These are phyloP conservation scores for Oemleria cerasiformis DNA, from an alignment of 306 rosid species.

Conservation along the genomic window DNA sequence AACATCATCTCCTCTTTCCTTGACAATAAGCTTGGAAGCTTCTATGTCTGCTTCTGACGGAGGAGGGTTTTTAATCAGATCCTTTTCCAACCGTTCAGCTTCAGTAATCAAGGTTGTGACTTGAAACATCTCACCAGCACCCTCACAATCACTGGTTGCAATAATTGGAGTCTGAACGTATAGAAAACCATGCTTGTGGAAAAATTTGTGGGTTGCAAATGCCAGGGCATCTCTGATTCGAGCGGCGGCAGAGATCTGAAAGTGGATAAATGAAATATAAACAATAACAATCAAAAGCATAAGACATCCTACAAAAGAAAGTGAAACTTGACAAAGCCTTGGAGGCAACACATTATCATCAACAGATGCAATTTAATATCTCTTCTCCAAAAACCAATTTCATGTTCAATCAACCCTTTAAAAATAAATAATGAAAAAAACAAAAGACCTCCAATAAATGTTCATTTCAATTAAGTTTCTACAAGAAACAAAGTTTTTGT, in stretches of 20 bases:
- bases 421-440: neutral
- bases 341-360: neutral
- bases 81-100: conserved; percentile 83
- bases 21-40: conserved; percentile 53
- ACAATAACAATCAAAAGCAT: neutral
- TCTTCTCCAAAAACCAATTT: neutral
- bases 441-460: neutral
- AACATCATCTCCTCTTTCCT: conserved; percentile 72
- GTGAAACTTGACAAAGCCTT: neutral
- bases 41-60: conserved; percentile 74
- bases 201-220: conserved; percentile 82
- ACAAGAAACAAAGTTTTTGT: neutral
- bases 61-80: conserved; percentile 70
- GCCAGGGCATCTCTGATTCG: conserved; percentile 85
- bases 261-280: neutral
- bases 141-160: conserved; percentile 98
- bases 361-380: neutral
- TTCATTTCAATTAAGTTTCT: neutral
- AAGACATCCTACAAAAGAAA: neutral
- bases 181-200: conserved; percentile 67
- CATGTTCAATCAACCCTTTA: neutral
- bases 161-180: conserved; percentile 93
- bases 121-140: conserved; percentile 99
- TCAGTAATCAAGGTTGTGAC: conserved; percentile 83
- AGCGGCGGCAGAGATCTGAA: conserved; percentile 87